Percentiles rank a stretch among this genome's conserved stretches.
Conservation (phyloP, 2,329 filamentous ascomycete genomes). For the Aspergillus persii region DNA sequence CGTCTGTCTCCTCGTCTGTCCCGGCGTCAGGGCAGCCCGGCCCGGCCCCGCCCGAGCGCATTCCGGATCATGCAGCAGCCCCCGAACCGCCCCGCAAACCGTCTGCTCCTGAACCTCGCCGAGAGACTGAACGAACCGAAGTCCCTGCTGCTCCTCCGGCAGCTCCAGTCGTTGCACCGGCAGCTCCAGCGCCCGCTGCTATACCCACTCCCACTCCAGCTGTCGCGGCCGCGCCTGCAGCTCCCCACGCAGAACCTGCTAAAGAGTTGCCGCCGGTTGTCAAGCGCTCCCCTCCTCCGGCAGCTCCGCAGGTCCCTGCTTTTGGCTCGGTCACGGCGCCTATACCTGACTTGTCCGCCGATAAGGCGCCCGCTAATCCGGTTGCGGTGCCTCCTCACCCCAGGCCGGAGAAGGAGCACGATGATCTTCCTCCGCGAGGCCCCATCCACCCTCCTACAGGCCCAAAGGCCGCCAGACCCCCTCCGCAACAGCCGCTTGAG, state of each 20-base stretch:
- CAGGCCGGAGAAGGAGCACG: slow-evolving; percentile 24
- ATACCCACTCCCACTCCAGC: no score
- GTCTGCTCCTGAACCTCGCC: slow-evolving; percentile 26
- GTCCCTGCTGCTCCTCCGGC: slow-evolving; percentile 1
- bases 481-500: slow-evolving; percentile 24
- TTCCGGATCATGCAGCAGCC: slow-evolving; percentile 21
- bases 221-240: no score
- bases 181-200: neutral
- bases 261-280: slow-evolving; percentile 26
- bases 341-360: slow-evolving; percentile 20
- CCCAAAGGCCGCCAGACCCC: slow-evolving; percentile 42
- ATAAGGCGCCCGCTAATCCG: slow-evolving; percentile 20
- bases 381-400: slow-evolving; percentile 1
- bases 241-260: slow-evolving; percentile 24
- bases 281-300: slow-evolving; percentile 38
- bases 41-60: slow-evolving; percentile 21
- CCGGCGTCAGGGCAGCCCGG: slow-evolving; percentile 10
- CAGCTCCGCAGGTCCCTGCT: slow-evolving; percentile 43
- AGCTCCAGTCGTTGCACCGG: neutral
- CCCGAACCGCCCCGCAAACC: slow-evolving; percentile 28
- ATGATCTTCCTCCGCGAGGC: slow-evolving; percentile 18
- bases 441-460: slow-evolving; percentile 42
- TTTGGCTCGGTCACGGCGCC: slow-evolving; percentile 40
- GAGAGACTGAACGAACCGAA: slow-evolving; percentile 33
- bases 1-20: slow-evolving; percentile 20